Conservation (phyloP, 108 stramenopile species). For the Cyclotella cryptica region DNA sequence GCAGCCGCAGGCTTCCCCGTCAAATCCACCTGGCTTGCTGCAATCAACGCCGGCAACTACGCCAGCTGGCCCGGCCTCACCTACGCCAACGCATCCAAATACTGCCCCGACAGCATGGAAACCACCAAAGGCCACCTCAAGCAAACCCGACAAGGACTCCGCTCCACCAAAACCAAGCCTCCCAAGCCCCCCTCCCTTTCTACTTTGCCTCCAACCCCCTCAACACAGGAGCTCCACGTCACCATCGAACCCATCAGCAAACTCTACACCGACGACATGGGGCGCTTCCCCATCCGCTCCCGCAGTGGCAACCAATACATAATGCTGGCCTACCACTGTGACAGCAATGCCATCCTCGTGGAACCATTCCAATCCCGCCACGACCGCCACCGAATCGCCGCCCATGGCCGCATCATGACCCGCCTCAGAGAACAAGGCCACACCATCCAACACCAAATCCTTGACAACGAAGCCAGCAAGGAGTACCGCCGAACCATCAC, state of each 20-base stretch:
- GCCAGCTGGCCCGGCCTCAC: constrained; percentile 15
- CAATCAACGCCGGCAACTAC: constrained; percentile 30
- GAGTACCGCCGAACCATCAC: constrained; percentile 12
- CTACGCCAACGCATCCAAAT: constrained; percentile 17
- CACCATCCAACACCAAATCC: constrained; percentile 9
- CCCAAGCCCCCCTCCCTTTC: neutral
- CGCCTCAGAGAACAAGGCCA: neutral
- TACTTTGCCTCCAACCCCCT: neutral
- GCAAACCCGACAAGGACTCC: constrained; percentile 14
- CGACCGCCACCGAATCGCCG: constrained; percentile 5
- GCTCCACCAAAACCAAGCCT: constrained; percentile 23
- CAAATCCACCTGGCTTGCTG: constrained; percentile 26
- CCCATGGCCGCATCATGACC: constrained; percentile 12
- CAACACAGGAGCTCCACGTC: neutral
- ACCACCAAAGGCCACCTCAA: constrained; percentile 14
- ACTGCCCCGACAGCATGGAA: constrained; percentile 4
- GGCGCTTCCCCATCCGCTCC: constrained; percentile 1
- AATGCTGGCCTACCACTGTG: constrained; percentile 18
- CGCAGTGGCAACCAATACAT: constrained; percentile 16
- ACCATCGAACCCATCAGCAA: constrained; percentile 10
- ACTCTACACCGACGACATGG: constrained; percentile 16
- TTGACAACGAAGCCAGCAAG: constrained; percentile 17
- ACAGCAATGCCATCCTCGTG: constrained; percentile 12
- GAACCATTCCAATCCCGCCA: constrained; percentile 8
- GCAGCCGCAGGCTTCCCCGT: constrained; percentile 25